phyloP scores from a whole-genome alignment of 371 early-diverging fungal species.

The Rozella allomycis region DNA sequence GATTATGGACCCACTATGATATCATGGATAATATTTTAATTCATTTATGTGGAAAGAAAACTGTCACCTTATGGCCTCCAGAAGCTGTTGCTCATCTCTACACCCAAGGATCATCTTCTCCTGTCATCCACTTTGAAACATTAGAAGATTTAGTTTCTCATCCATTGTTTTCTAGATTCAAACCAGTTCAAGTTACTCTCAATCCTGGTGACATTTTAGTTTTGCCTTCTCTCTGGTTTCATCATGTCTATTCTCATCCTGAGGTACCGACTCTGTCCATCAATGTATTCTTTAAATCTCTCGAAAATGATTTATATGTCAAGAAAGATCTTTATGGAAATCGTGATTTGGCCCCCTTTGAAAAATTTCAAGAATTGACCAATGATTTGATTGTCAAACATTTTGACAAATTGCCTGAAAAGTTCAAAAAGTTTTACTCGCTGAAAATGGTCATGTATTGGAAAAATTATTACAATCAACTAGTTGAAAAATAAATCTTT shows the following conservation, averaged over 20 bases:
- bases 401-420: background rate
- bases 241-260: background rate
- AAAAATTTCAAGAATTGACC: no score
- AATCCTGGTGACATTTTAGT: background rate
- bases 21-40: background rate
- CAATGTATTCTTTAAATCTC: background rate
- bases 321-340: slow-evolving; percentile 1
- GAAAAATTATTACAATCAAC: no score
- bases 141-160: background rate
- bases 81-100: background rate
- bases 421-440: no score
- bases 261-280: background rate
- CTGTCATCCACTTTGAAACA: background rate
- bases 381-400: background rate
- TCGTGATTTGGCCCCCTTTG: background rate
- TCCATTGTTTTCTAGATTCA: background rate
- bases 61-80: background rate
- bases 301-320: background rate
- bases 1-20: background rate
- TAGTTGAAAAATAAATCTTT: no score
- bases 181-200: background rate
- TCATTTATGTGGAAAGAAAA: background rate
- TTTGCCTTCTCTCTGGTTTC: background rate
- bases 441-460: no score
- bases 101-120: background rate